A percentile compares a stretch with the other conserved stretches of the same genome.
phyloP scores from a whole-genome alignment of 768 basidiomycete genomes.

The Chalciporus sphaerocephalus region DNA sequence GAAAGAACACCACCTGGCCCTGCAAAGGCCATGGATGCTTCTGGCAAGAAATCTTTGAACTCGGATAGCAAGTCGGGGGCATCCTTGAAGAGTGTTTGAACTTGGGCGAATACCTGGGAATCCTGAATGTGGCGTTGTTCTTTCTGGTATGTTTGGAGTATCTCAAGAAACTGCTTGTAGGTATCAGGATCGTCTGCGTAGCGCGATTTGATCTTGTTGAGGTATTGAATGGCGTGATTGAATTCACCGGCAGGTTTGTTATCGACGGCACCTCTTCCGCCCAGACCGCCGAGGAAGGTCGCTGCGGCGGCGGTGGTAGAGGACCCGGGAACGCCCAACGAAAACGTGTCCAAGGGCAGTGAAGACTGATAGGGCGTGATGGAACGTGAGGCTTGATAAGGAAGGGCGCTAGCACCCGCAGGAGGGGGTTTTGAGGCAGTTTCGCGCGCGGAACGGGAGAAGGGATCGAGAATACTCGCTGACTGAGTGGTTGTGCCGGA shows the following conservation, averaged over 20 bases:
- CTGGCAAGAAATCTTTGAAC: conserved; percentile 79
- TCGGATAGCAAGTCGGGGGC: conserved; percentile 75
- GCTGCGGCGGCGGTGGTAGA: conserved; percentile 61
- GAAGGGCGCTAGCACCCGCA: conserved; percentile 32
- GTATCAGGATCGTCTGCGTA: conserved; percentile 87
- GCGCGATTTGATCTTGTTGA: conserved; percentile 97
- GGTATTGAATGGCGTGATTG: conserved; percentile 92
- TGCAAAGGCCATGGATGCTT: conserved; percentile 44
- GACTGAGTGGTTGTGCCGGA: conserved; percentile 66
- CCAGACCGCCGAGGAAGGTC: conserved; percentile 60
- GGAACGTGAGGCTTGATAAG: conserved; percentile 42
- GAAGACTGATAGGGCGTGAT: conserved; percentile 47
- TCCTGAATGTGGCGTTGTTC: conserved; percentile 71
- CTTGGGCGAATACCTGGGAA: conserved; percentile 76
- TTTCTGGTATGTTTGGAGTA: conserved; percentile 83
- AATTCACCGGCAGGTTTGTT: conserved; percentile 65
- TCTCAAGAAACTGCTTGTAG: conserved; percentile 87
- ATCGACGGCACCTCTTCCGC: conserved; percentile 45
- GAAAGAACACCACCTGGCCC: conserved; percentile 47
- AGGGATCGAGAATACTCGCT: conserved; percentile 41
- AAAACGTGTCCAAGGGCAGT: conserved; percentile 36
- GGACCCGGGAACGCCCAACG: conserved; percentile 43
- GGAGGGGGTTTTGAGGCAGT: conserved; percentile 28
- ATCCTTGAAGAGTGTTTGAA: conserved; percentile 76
- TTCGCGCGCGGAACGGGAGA: conserved; percentile 21